Conservation (phyloP, 169 alveolate genomes). For the Eimeria tenella region DNA sequence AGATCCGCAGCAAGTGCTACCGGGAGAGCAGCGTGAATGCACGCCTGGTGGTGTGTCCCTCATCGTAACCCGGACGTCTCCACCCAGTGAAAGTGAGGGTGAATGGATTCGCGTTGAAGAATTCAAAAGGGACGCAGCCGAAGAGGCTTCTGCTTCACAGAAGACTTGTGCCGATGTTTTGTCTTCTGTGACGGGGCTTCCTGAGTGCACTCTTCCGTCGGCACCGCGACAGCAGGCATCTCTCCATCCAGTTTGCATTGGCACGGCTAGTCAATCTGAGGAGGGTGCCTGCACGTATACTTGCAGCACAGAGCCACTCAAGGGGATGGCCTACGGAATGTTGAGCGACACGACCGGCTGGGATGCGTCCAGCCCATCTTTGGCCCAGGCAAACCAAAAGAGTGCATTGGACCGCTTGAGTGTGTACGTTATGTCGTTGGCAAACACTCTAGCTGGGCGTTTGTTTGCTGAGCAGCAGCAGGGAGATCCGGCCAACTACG, state of each 20-base stretch:
- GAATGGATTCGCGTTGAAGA: constrained; percentile 69
- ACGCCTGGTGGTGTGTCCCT: not conserved
- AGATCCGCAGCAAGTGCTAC: not conserved
- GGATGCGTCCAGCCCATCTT: not conserved
- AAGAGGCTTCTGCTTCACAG: not conserved
- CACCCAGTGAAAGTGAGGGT: constrained; percentile 59
- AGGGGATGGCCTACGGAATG: not conserved
- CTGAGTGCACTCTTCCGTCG: not conserved
- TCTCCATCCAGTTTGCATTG: constrained; percentile 30
- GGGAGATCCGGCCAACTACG: not conserved
- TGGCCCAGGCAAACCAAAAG: not conserved
- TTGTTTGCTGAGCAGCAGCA: not conserved
- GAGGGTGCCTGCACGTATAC: constrained; percentile 5
- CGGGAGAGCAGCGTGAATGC: not conserved
- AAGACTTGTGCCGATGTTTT: not conserved
- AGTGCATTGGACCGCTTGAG: constrained; percentile 21
- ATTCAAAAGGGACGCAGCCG: constrained; percentile 6
- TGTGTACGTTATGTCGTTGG: not conserved
- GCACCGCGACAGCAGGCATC: constrained; percentile 7
- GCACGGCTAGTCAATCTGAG: constrained; percentile 38
- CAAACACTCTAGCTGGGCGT: not conserved
- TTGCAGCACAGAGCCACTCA: constrained; percentile 12
- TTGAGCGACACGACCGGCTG: not conserved
- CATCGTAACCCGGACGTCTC: not conserved
- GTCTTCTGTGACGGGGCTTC: not conserved